Percentiles rank a stretch among this genome's conserved stretches.
These are phyloP conservation scores for Scheffersomyces amazonensis DNA, from an alignment of 805 yeast species.

Conservation along the genomic window DNA sequence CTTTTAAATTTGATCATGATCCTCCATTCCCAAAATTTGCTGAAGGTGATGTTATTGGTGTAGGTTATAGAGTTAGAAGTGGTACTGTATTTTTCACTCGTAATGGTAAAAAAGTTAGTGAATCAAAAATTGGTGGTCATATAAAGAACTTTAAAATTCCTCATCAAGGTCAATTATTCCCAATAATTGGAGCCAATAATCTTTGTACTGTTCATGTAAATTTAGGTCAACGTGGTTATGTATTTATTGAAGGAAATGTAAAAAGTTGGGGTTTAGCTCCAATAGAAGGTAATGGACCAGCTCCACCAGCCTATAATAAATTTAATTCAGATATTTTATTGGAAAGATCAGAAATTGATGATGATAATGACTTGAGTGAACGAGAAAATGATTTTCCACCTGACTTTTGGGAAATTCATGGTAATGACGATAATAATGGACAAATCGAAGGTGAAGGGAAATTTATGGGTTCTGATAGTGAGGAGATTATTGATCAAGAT, in stretches of 20 bases:
- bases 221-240: conserved; percentile 86
- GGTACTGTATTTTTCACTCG: conserved; percentile 92
- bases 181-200: conserved; percentile 85
- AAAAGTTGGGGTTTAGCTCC: conserved; percentile 97
- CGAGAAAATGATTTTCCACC: conserved; percentile 55
- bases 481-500: conserved; percentile 18
- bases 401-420: conserved; percentile 46
- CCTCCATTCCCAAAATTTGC: conserved; percentile 56
- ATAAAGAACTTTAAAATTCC: conserved; percentile 63
- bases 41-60: conserved; percentile 90
- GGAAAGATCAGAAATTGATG: conserved; percentile 59
- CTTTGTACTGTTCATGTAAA: conserved; percentile 83
- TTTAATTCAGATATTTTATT: conserved; percentile 75
- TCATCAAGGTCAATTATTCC: conserved; percentile 62
- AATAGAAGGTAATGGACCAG: conserved; percentile 79
- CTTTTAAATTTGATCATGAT: conserved; percentile 52
- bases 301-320: conserved; percentile 90
- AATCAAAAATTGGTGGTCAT: conserved; percentile 79
- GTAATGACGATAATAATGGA: conserved; percentile 6
- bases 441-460: conserved; percentile 10
- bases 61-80: conserved; percentile 78
- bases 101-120: conserved; percentile 86
- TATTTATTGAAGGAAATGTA: conserved; percentile 87
- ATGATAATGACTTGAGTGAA: conserved; percentile 43
- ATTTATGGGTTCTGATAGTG: conserved; percentile 6